Evolutionary conservation across 345 rosid genomes (phyloP), one percentile per base, ranked within the genome.

Genomic region (Sisymbrium altissimum): DNA sequence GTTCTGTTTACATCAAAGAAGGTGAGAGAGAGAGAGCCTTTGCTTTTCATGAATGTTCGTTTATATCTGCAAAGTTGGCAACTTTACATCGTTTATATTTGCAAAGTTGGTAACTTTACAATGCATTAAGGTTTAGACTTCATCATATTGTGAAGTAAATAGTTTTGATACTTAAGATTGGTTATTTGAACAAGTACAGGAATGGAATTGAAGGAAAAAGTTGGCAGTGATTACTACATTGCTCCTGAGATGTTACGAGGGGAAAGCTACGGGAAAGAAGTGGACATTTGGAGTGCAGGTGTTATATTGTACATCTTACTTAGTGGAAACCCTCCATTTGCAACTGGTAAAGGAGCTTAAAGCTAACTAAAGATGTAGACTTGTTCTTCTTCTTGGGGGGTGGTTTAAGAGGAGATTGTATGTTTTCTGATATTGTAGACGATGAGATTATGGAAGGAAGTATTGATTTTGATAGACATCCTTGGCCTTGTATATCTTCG

Each of bases 261-360:
- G n/a, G 85, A 93, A 54, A 82, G 83, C 35, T 89, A 89, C 29
- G 96, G 97, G 61, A 88, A 85, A 77, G 97, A 92, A 63, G 85
- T 88, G 7, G 96, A 89, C 48, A 50, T 88, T 33, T 92, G 97
- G 97, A 88, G 96, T 76, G 97, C 91, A 14, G 96, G 94, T 17
- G 86, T 89, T 69, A 86, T 92, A 12, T 76, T 86, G 32, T 92
- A 92, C 66, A 82, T 89, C 79, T 84, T 92, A 54, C 89, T 92
- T 14, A 82, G 96, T 39, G 93, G 90, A 0, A 84, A 74, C 27
- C 86, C 90, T 68, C 96, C 97, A 10, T 92, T 88, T 85, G 85
- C 0, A 30, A 30, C 33, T 30, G 33, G 33, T 30, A 30, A 30
- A 30, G 33, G 33, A 5, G 33, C 33, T 30, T 30, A 30, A 30